Percentiles rank a stretch among this genome's conserved stretches.
Evolutionary conservation across 495 filamentous ascomycete genomes (phyloP).

Genomic region (Penicillium simplicissimum): DNA sequence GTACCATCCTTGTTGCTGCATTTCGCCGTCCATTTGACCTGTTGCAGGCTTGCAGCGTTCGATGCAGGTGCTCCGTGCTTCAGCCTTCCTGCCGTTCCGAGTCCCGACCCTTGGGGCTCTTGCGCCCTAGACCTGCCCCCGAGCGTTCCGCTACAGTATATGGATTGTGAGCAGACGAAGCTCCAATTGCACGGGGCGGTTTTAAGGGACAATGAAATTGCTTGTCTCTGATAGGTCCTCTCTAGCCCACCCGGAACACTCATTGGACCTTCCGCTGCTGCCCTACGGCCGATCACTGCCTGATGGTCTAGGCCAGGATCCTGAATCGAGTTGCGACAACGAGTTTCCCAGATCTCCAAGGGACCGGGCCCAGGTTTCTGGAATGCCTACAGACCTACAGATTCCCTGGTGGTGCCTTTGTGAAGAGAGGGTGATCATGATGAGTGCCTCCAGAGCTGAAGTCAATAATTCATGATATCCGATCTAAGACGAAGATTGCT

Average conservation of each 20-base stretch:
- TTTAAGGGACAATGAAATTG: not conserved
- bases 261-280: slow-evolving; percentile 1
- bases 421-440: not conserved
- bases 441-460: not conserved
- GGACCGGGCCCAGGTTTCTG: not conserved
- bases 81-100: not conserved
- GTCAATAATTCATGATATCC: not conserved
- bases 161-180: not conserved
- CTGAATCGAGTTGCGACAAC: not conserved
- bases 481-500: not conserved
- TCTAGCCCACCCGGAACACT: not conserved
- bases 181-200: not conserved
- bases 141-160: not conserved
- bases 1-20: not conserved
- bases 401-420: not conserved
- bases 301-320: not conserved
- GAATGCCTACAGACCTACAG: slow-evolving; percentile 13
- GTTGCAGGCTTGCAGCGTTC: not conserved
- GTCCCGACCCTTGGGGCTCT: not conserved
- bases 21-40: not conserved
- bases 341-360: not conserved
- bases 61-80: not conserved
- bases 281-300: slow-evolving; percentile 6
- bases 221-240: not conserved
- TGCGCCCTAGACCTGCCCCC: slow-evolving; percentile 1